Evolutionary conservation across 2,329 filamentous ascomycete genomes (phyloP), one percentile per base, ranked within the genome.

Genomic region (Talaromyces sp.): DNA sequence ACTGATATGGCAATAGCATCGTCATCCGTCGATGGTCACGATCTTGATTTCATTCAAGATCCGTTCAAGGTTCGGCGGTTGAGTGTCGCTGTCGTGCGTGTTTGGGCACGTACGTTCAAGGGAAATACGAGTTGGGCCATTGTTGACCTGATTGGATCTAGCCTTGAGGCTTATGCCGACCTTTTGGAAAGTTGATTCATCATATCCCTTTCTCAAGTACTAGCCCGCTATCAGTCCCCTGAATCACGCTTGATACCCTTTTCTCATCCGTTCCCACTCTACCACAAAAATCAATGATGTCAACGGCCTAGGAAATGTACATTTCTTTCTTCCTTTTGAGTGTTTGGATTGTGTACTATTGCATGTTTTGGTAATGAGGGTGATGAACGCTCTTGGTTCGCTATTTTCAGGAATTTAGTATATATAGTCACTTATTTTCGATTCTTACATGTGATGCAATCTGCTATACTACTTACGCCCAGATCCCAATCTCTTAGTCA

Each of bases 111-210:
- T 47, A 81, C 79, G 3, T 81, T 81, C 68, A 80, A 77, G 62
- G 80, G 80, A 3, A 81, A 82, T 65, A 82, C 80, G 8, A 82
- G 80, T 68, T 81, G 79, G 80, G 79, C 80, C 5, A 82, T 82
- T 67, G 78, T 79, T 56, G 80, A 82, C 61, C 71, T 82, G 61
- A 78, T 82, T 47, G 80, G 80, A 13, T 77, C 75, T 8, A 81
- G 80, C 64, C 71, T 82, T 59, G 79, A 82, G 70, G 76, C 79
- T 17, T 82, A 82, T 71, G 80, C 79, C 2, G 79, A 81, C 63
- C 74, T 82, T 22, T 67, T 82, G 49, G 80, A 81, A 67, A 69
- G 70, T 40, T 72, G 71, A 67, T 59, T 61, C 34, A 19, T 36
- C n/a, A 7, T 19, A 56, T 25, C 2, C 11, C 11, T 56, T 15